phyloP scores from a whole-genome alignment of 2,329 filamentous ascomycete genomes.

The Epicoccum sorghinum region DNA sequence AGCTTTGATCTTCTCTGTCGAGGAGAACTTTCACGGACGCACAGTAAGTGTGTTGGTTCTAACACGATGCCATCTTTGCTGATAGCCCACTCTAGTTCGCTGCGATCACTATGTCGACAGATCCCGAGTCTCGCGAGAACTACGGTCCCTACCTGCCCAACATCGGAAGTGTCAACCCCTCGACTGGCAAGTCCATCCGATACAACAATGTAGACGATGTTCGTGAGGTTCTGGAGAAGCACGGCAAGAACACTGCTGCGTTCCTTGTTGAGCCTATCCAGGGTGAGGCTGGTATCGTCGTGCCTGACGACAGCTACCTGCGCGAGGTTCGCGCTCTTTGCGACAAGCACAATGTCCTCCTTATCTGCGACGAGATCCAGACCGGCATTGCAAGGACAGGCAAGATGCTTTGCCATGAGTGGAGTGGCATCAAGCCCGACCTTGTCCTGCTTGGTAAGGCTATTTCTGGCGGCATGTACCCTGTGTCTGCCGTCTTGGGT shows the following conservation, averaged over 20 bases:
- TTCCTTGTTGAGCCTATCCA: constrained; percentile 97
- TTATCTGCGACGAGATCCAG: constrained; percentile 99
- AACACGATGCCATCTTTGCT: not conserved
- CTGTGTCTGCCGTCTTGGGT: constrained; percentile 90
- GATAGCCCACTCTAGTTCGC: constrained; percentile 69
- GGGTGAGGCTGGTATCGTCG: constrained; percentile 95
- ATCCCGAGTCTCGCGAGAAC: constrained; percentile 94
- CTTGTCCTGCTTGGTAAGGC: constrained; percentile 95
- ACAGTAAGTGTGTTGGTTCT: constrained; percentile 66
- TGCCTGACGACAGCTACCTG: constrained; percentile 90
- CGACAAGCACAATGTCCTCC: constrained; percentile 90
- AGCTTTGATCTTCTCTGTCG: constrained; percentile 81
- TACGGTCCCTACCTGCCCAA: constrained; percentile 95
- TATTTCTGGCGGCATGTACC: constrained; percentile 98
- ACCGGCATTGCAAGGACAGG: constrained; percentile 96
- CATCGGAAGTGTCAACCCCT: constrained; percentile 77
- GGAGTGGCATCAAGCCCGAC: constrained; percentile 94
- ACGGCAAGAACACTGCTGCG: constrained; percentile 85
- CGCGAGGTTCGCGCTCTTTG: constrained; percentile 80
- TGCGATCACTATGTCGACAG: constrained; percentile 92
- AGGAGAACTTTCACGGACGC: constrained; percentile 95
- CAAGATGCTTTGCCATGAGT: constrained; percentile 90
- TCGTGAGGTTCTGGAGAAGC: constrained; percentile 76
- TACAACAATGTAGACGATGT: constrained; percentile 88
- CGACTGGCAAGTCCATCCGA: constrained; percentile 76